Conservation (phyloP, 2,329 filamentous ascomycete species). For the Colletotrichum plurivorum region DNA sequence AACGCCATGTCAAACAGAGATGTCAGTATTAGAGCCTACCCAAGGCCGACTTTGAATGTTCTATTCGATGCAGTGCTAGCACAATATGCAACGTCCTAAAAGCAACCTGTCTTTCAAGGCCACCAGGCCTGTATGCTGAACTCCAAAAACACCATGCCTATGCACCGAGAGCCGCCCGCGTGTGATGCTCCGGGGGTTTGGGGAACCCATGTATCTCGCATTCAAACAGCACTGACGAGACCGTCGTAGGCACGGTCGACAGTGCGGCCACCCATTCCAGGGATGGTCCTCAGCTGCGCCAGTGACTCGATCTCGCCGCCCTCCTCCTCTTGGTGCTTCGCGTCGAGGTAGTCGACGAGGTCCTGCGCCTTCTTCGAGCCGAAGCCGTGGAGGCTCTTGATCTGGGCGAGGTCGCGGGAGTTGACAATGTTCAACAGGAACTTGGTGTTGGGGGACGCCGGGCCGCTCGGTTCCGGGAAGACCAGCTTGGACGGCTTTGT, state of each 20-base stretch:
- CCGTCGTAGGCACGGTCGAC: slow-evolving; percentile 71
- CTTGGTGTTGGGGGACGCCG: slow-evolving; percentile 68
- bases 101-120: slow-evolving; percentile 24
- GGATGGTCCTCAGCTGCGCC: slow-evolving; percentile 66
- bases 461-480: slow-evolving; percentile 58
- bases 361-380: slow-evolving; percentile 79
- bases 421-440: slow-evolving; percentile 80
- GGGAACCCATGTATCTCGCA: slow-evolving; percentile 7
- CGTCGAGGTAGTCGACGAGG: slow-evolving; percentile 69
- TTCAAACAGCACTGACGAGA: slow-evolving; percentile 47
- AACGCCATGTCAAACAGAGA: too few species aligned
- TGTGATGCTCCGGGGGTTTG: slow-evolving; percentile 17
- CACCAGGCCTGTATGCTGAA: slow-evolving; percentile 30
- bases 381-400: slow-evolving; percentile 77
- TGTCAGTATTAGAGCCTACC: background rate
- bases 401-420: slow-evolving; percentile 76
- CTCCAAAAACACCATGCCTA: slow-evolving; percentile 38
- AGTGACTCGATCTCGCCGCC: slow-evolving; percentile 61
- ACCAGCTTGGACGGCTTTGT: slow-evolving; percentile 45
- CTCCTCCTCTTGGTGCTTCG: slow-evolving; percentile 58
- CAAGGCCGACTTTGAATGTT: background rate
- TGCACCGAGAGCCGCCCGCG: slow-evolving; percentile 29
- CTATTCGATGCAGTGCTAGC: slow-evolving; percentile 17
- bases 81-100: slow-evolving; percentile 24
- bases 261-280: slow-evolving; percentile 69